Percentiles rank a stretch among this genome's conserved stretches.
Evolutionary conservation across 306 rosid genomes (phyloP).

Genomic region (Ormosia emarginata): DNA sequence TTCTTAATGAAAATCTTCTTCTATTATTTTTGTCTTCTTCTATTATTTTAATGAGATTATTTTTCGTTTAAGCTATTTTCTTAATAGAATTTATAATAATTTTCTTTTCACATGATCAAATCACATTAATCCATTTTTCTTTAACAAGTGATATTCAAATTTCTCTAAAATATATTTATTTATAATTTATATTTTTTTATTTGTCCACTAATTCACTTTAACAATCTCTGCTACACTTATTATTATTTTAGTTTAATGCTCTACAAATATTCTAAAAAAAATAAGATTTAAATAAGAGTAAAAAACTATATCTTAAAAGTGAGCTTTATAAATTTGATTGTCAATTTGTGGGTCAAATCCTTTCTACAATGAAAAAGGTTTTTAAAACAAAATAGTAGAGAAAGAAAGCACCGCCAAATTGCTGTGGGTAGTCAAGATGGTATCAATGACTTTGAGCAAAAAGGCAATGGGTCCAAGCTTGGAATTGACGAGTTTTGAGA

Average conservation of each 20-base stretch:
- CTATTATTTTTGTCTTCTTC: too few species aligned
- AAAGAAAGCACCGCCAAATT: neutral
- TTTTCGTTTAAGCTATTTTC: too few species aligned
- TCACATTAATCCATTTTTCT: too few species aligned
- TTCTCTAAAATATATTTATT: too few species aligned
- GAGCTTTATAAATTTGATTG: neutral
- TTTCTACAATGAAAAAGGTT: neutral
- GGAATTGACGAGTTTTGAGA: neutral
- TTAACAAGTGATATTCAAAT: neutral
- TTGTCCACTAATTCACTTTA: neutral
- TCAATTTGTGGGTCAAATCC: neutral
- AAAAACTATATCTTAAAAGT: neutral
- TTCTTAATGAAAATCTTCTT: too few species aligned
- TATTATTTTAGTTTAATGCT: neutral
- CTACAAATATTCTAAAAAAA: neutral
- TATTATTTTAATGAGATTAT: too few species aligned
- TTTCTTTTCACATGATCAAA: too few species aligned
- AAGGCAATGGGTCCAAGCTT: neutral
- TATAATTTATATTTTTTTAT: neutral
- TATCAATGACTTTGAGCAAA: slow-evolving; percentile 5
- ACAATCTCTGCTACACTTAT: neutral
- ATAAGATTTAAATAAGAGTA: too few species aligned
- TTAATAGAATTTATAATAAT: too few species aligned
- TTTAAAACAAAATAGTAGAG: neutral
- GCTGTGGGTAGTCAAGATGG: neutral